Evolutionary conservation across 2,329 filamentous ascomycete genomes (phyloP).

Genomic region (Alternaria solani): DNA sequence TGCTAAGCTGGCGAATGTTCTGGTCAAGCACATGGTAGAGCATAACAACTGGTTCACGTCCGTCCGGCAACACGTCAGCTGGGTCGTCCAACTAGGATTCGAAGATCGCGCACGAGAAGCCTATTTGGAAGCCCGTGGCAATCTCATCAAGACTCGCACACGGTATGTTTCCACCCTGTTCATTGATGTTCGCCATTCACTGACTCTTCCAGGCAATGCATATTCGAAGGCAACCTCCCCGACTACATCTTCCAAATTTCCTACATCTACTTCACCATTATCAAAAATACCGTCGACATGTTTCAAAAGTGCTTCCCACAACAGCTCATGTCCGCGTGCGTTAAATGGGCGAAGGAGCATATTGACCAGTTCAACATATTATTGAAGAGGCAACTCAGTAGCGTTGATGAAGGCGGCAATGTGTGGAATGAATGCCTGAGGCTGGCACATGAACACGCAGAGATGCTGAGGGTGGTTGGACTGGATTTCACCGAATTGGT

Average conservation of each 20-base stretch:
- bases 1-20: constrained; percentile 74
- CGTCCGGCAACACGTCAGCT: constrained; percentile 81
- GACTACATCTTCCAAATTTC: constrained; percentile 95
- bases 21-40: constrained; percentile 79
- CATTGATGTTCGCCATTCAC: neutral
- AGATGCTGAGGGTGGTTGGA: constrained; percentile 82
- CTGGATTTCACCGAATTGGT: constrained; percentile 88
- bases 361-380: constrained; percentile 89
- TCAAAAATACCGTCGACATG: constrained; percentile 89
- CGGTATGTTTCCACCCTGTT: constrained; percentile 62
- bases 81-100: constrained; percentile 86
- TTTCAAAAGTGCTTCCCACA: constrained; percentile 83
- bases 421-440: constrained; percentile 86
- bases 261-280: constrained; percentile 93
- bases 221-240: constrained; percentile 92
- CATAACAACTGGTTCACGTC: constrained; percentile 79
- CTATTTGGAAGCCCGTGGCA: constrained; percentile 81
- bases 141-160: constrained; percentile 80
- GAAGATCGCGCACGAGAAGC: constrained; percentile 88
- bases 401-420: constrained; percentile 76
- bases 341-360: constrained; percentile 98
- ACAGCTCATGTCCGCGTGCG: constrained; percentile 88
- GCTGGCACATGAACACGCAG: constrained; percentile 80
- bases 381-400: constrained; percentile 83
- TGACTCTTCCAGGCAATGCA: constrained; percentile 72